phyloP scores from a whole-genome alignment of 2,329 filamentous ascomycete genomes.

The Fusarium equiseti region DNA sequence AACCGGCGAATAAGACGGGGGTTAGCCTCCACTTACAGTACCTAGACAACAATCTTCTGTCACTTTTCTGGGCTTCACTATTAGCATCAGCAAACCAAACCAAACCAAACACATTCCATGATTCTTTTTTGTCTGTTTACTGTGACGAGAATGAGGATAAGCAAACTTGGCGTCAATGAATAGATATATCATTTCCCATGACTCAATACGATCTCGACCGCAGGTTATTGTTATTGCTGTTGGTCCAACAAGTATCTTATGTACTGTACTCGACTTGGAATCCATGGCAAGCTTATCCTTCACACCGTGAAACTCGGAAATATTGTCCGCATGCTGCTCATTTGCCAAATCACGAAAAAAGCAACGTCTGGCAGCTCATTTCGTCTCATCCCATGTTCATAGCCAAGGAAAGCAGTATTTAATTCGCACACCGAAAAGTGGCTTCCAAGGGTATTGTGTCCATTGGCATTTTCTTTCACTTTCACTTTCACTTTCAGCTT shows the following conservation, averaged over 20 bases:
- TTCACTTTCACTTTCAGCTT: not conserved
- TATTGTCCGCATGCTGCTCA: not conserved
- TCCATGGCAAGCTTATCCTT: not conserved
- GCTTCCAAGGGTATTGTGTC: not conserved
- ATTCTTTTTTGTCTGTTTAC: not conserved
- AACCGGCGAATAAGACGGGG: conserved; percentile 15
- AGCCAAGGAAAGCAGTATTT: not conserved
- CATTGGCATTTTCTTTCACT: not conserved
- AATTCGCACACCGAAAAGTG: conserved; percentile 14
- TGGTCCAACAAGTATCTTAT: not conserved
- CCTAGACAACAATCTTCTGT: conserved; percentile 1
- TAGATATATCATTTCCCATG: not conserved
- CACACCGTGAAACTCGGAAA: not conserved
- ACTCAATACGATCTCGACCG: not conserved
- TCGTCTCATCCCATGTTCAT: conserved; percentile 1
- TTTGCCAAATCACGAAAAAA: conserved; percentile 19
- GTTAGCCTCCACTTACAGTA: conserved; percentile 6
- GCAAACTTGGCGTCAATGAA: not conserved
- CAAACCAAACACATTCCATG: conserved; percentile 10
- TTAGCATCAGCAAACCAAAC: not conserved
- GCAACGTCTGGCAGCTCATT: conserved; percentile 25
- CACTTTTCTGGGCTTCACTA: not conserved
- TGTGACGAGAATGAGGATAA: not conserved
- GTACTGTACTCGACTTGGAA: not conserved
- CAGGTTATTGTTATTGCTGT: not conserved